phyloP scores from a whole-genome alignment of 352 stramenopile species.

The Phytophthora quininea region DNA sequence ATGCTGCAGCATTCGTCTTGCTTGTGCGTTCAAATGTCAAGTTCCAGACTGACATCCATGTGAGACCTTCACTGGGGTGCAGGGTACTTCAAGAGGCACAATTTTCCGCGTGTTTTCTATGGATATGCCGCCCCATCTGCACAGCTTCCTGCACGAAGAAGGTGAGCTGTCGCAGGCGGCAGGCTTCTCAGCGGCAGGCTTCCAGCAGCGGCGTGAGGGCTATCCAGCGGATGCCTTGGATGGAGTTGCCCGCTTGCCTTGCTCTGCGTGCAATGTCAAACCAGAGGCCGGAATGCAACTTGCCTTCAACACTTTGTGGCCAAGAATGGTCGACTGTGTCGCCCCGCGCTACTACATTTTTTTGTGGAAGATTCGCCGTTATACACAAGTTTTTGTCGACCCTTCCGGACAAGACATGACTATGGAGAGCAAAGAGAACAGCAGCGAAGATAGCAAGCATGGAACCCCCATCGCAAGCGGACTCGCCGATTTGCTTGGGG shows the following conservation, averaged over 20 bases:
- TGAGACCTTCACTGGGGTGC: conserved; percentile 10
- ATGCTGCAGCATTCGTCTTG: conserved; percentile 20
- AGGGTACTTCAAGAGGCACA: conserved; percentile 30
- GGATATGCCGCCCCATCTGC: neutral
- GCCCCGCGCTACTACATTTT: no score
- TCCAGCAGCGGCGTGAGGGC: neutral
- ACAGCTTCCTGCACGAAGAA: neutral
- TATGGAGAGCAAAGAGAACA: no score
- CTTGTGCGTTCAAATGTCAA: neutral
- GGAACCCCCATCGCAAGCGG: no score
- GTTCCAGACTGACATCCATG: no score
- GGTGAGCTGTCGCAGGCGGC: neutral
- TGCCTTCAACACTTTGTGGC: neutral
- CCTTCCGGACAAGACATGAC: no score
- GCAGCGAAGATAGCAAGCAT: no score
- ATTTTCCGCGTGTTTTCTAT: conserved; percentile 7
- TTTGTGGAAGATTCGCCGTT: no score
- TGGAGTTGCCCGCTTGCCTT: neutral
- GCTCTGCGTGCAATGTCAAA: no score
- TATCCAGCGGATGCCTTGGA: neutral
- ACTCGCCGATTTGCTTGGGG: neutral
- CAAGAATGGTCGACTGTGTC: no score
- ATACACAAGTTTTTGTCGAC: no score
- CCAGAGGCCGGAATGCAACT: neutral
- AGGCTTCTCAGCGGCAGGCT: no score